Evolutionary conservation across 2,329 filamentous ascomycete species (phyloP).

Genomic region (Sclerotinia spermophila): DNA sequence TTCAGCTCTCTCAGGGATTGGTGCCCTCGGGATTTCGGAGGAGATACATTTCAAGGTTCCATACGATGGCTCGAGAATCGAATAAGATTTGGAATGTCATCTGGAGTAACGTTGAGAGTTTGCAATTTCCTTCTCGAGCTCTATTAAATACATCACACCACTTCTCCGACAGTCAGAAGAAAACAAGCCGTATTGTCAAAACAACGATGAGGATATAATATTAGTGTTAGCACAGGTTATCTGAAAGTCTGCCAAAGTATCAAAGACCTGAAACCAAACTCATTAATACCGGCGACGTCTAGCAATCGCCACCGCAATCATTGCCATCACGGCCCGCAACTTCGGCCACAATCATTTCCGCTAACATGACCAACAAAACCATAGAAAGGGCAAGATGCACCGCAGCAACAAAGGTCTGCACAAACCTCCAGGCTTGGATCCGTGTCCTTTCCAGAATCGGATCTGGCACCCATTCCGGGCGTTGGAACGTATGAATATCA

Average conservation of each 20-base stretch:
- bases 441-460: not conserved
- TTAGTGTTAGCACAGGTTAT: not conserved
- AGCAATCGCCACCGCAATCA: not conserved
- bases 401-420: not conserved
- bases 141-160: not conserved
- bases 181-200: not conserved
- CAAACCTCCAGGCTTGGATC: accelerated
- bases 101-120: not conserved
- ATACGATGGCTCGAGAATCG: not conserved
- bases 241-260: not conserved
- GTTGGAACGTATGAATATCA: not conserved
- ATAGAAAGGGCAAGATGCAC: not conserved
- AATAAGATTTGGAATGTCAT: not conserved
- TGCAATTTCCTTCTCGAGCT: not conserved
- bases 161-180: not conserved
- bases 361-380: not conserved
- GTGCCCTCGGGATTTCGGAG: not conserved
- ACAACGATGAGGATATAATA: not conserved
- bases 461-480: not conserved
- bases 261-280: not conserved
- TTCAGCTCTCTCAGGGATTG: not conserved
- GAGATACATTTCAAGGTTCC: too few species aligned
- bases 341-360: not conserved
- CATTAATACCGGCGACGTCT: not conserved
- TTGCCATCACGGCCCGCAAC: not conserved